Percentiles rank a stretch among this genome's conserved stretches.
Conservation (phyloP, 192 early-diverging fungal species). For the Chytriomyces sp. region DNA sequence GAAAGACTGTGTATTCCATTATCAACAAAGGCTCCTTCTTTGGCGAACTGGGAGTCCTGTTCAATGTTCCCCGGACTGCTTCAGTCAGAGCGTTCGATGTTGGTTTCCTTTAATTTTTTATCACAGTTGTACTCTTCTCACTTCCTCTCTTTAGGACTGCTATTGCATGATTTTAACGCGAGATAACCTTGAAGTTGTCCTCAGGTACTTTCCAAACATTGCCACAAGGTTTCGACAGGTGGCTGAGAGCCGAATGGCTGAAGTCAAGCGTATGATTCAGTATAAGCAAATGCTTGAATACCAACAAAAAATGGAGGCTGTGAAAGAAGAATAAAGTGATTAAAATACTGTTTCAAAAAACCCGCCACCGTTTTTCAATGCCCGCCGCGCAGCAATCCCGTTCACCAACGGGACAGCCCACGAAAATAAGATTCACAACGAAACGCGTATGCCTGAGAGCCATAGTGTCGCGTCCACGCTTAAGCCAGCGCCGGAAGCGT, state of each 20-base stretch:
- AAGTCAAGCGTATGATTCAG: conserved; percentile 31
- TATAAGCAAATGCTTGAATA: conserved; percentile 34
- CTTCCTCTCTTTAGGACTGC: conserved; percentile 7
- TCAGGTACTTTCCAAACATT: conserved; percentile 45
- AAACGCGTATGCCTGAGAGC: no score
- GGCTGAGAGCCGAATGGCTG: conserved; percentile 37
- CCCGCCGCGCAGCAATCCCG: not conserved
- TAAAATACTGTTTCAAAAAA: not conserved
- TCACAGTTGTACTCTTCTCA: not conserved
- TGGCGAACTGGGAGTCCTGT: conserved; percentile 54
- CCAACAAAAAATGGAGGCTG: conserved; percentile 31
- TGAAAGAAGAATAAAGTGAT: conserved; percentile 2
- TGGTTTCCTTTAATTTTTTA: not conserved
- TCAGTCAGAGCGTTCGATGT: conserved; percentile 43
- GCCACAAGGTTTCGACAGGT: conserved; percentile 35
- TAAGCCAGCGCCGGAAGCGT: not conserved
- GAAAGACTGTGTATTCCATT: conserved; percentile 35
- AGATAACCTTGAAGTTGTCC: conserved; percentile 35
- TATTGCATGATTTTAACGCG: conserved; percentile 48
- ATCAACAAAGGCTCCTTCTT: conserved; percentile 50
- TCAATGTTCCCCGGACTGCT: conserved; percentile 50
- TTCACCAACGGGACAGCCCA: not conserved
- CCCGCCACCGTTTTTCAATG: not conserved
- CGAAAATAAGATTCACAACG: not conserved
- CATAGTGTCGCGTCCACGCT: not conserved